Evolutionary conservation across 148 eudicot species (phyloP), one percentile per base, ranked within the genome.

Genomic region (Selenicereus undatus): DNA sequence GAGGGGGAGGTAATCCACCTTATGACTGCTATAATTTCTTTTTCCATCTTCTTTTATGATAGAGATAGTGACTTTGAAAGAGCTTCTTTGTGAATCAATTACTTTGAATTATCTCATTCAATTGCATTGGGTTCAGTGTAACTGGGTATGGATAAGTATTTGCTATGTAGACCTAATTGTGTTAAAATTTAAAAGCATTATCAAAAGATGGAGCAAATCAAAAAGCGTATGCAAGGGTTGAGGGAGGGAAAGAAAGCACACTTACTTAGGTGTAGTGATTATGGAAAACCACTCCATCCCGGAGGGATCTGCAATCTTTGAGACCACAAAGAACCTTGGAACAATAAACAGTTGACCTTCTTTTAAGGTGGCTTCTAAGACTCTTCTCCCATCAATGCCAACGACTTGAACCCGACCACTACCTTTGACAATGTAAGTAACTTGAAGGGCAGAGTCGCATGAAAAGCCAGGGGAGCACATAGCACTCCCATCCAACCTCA

Each of bases 241-340:
- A 62, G 39, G 39, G 4, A 54, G 60, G 12, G 60, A 5, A 62
- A 8, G 2, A n/a, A 3, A n/a, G 68, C 22, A 69, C 62, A 85
- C 91, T 86, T 81, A 91, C 93, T 91, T 82, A 27, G 95, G 95
- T 65, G 93, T 90, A 56, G 87, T 84, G 80, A 91, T 85, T 83
- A 91, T 90, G 20, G 95, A 91, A 90, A 91, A 91, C 95, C 95
- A 91, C 80, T 91, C 93, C 90, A 91, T n/a, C 48, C 95, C 93
- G 75, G 84, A 84, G 2, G 87, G 83, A 75, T 88, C 88, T 75
- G 86, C 86, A 85, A 91, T 91, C 87, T 91, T 91, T 0, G 94
- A 85, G 43, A 91, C 93, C 17, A 90, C 91, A 29, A 83, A 91
- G 77, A 91, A 91, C 90, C 91, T 87, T 0, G 95, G 93, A 54